Conservation (phyloP, 257 asterid genomes). For the Thymus quinquecostatus region DNA sequence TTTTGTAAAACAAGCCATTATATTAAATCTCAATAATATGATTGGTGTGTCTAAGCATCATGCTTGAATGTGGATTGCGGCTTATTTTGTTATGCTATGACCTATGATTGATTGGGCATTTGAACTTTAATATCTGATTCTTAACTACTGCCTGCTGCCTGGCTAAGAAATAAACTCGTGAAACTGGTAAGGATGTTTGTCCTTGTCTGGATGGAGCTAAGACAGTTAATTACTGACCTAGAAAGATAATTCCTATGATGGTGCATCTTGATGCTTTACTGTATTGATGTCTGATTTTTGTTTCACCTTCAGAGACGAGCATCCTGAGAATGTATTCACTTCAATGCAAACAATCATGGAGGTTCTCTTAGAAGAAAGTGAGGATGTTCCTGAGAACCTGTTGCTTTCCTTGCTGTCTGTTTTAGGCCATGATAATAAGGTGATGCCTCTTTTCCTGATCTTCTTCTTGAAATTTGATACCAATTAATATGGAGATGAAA, state of each 20-base stretch:
- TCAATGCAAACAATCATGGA: conserved; percentile 96
- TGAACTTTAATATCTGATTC: conserved; percentile 1
- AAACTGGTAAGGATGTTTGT: conserved; percentile 20
- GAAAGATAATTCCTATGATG: conserved; percentile 17
- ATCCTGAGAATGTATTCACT: conserved; percentile 77
- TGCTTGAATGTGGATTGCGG: conserved; percentile 10
- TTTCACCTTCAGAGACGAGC: conserved; percentile 62
- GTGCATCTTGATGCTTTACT: conserved; percentile 20
- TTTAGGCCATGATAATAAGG: conserved; percentile 79
- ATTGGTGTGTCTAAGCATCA: conserved; percentile 10
- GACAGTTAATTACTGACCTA: conserved; percentile 8
- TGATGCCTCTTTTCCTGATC: conserved; percentile 34
- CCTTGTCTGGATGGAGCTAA: conserved; percentile 22
- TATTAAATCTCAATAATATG: conserved; percentile 14
- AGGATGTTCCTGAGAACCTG: conserved; percentile 82
- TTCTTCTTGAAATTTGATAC: conserved; percentile 16
- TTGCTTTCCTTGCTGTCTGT: conserved; percentile 66
- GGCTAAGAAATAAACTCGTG: conserved; percentile 4
- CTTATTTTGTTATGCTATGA: conserved; percentile 14
- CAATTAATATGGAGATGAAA: conserved; percentile 18
- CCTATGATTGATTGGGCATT: conserved; percentile 17
- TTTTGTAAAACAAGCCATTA: conserved; percentile 2
- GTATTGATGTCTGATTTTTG: conserved; percentile 27
- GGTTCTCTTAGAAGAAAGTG: conserved; percentile 89
- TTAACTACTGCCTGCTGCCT: conserved; percentile 14